Base-by-base conservation (phyloP, 352 stramenopile genomes). In the Phytophthora cryptogea region DNA sequence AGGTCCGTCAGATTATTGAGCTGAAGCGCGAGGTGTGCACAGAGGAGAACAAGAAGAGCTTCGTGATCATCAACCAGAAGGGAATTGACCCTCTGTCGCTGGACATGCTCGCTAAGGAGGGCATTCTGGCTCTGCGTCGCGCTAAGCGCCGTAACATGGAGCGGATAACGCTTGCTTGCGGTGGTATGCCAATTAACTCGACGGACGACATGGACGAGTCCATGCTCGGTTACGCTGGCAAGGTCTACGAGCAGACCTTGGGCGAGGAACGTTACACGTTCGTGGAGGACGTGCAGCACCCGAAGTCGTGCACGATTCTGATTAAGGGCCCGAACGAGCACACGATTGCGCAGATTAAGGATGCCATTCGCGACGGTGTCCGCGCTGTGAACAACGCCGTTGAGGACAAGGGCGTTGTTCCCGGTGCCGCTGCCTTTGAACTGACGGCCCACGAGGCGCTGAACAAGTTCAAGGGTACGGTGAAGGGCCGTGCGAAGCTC, bases 41-140 rank as follows among this genome's bases (percentile, higher is more conserved):
- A 55, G 83, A 92, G 20, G 89, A 98, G 70, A 97, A 99, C 66
- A 92, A 95, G 40, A 96, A 99, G 73, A 96, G 76, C 36, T 99
- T 99, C 84, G 96, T 99, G 37, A 96, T 99, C 53, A 98, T 99
- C 71, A 99, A 99, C 86, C 97, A 99, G 86, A 99, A 99, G 83
- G 97, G 97, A 51, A 99, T 99, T 68, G 98, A 99, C 86, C 97
- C 98, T 16, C 86, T 99, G 53, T 97, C 85, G 50, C 79, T 99
- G 27, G 97, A 99, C 83, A 99, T 99, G 88, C 97, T 99, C 62
- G 98, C 98, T 46, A 99, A 99, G 86, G 98, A 99, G 73, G 97
- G 97, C 35, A 99, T 99, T 73, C 72, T 99, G 26, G 98, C 95
- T 30, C 74, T 99, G 53, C 92, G 98, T 49, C 86, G 98, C 52